Percentiles rank a stretch among this genome's conserved stretches.
These are phyloP conservation scores for Russula vinacea DNA, from an alignment of 768 basidiomycete genomes.

Conservation along the genomic window DNA sequence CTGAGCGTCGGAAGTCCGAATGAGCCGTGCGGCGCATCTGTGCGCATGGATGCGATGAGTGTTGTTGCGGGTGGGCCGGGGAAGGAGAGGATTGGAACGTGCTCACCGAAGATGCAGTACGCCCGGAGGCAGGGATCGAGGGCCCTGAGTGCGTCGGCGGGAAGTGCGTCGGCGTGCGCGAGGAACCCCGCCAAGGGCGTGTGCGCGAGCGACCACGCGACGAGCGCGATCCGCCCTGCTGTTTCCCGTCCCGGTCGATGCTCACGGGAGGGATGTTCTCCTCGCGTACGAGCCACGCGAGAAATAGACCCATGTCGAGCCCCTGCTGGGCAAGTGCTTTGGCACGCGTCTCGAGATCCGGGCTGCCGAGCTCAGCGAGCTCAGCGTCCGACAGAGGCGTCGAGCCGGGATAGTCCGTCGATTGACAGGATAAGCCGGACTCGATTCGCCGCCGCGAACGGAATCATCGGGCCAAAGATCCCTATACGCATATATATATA, in stretches of 20 bases:
- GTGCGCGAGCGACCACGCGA: constrained; percentile 29
- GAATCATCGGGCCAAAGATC: constrained; percentile 30
- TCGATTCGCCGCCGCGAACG: constrained; percentile 26
- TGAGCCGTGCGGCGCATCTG: constrained; percentile 24
- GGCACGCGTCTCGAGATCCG: constrained; percentile 19
- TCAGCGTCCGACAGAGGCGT: constrained; percentile 30
- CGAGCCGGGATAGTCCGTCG: constrained; percentile 33
- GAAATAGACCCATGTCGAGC: constrained; percentile 24
- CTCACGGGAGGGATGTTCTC: constrained; percentile 19
- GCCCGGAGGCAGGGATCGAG: constrained; percentile 25
- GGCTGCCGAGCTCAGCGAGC: constrained; percentile 26
- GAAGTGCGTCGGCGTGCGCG: constrained; percentile 22
- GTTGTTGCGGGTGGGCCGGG: too few species aligned
- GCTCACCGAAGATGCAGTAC: constrained; percentile 28
- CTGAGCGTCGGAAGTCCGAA: constrained; percentile 24
- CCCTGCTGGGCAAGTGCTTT: constrained; percentile 21
- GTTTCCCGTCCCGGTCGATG: constrained; percentile 3
- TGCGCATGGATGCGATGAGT: background rate
- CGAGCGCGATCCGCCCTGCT: constrained; percentile 27
- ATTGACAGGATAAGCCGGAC: constrained; percentile 32
- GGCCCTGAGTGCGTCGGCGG: constrained; percentile 10
- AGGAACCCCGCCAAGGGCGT: constrained; percentile 22
- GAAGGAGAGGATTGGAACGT: too few species aligned
- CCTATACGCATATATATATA: constrained; percentile 20
- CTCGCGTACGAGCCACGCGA: constrained; percentile 26